phyloP scores from a whole-genome alignment of 176 grass and related monocot species.

The Dactylis glomerata region DNA sequence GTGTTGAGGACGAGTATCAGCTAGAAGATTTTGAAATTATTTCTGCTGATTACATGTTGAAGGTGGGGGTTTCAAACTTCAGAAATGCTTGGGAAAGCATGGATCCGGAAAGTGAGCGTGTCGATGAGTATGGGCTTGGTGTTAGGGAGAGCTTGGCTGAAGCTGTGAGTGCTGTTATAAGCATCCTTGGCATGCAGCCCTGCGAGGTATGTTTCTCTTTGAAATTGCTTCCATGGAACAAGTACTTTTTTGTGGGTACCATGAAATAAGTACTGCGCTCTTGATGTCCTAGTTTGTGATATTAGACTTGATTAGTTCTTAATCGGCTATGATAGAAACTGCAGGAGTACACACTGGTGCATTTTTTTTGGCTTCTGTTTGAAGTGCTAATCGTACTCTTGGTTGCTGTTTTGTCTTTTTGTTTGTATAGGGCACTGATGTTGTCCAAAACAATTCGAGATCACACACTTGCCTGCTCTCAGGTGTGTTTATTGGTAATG shows the following conservation, averaged over 20 bases:
- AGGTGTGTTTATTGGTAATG: conserved; percentile 73
- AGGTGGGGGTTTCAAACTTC: conserved; percentile 92
- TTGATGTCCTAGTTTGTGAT: neutral
- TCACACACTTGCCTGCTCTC: conserved; percentile 92
- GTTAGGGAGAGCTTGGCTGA: conserved; percentile 81
- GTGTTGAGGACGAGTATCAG: conserved; percentile 98
- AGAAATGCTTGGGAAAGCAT: conserved; percentile 95
- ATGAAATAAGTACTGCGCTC: neutral
- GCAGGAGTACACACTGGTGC: neutral
- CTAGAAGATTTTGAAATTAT: conserved; percentile 89
- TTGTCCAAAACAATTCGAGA: conserved; percentile 85
- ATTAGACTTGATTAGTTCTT: neutral
- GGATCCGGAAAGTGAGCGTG: conserved; percentile 71
- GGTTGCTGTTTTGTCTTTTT: neutral
- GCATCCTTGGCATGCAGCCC: conserved; percentile 94
- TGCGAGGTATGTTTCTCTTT: conserved; percentile 67
- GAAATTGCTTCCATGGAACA: neutral
- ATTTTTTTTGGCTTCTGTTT: neutral
- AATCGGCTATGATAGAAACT: neutral
- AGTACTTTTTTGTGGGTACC: too few species aligned
- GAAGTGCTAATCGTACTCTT: neutral
- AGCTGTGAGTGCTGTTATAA: conserved; percentile 82
- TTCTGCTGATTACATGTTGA: conserved; percentile 91
- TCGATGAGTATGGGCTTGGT: conserved; percentile 94
- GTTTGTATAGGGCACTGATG: conserved; percentile 84